Evolutionary conservation across 805 yeast species (phyloP).

Genomic region (Cyberlindnera mycetangii): DNA sequence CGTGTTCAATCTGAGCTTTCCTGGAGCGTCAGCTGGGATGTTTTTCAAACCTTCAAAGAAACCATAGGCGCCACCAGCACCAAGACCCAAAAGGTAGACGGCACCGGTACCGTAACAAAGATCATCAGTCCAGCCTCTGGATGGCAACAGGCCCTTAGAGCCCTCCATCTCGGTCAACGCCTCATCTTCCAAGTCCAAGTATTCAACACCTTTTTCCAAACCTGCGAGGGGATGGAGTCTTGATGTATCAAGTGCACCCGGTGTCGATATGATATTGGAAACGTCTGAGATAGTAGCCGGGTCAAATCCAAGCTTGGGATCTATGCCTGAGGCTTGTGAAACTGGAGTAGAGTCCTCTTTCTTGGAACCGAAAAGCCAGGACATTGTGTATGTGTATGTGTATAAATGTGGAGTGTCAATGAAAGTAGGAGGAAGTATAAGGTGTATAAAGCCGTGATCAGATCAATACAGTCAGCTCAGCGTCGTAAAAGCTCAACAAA

Average conservation of each 20-base stretch:
- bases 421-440: constrained; percentile 5
- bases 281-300: constrained; percentile 63
- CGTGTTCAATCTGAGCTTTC: constrained; percentile 83
- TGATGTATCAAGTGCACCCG: constrained; percentile 63
- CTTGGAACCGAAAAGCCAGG: constrained; percentile 31
- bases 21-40: constrained; percentile 72
- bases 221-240: constrained; percentile 91
- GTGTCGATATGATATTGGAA: constrained; percentile 55
- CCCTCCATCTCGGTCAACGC: constrained; percentile 75
- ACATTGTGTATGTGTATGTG: constrained; percentile 19
- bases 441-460: background rate
- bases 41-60: constrained; percentile 79
- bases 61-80: constrained; percentile 88
- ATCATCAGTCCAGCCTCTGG: constrained; percentile 98
- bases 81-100: constrained; percentile 81
- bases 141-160: constrained; percentile 85
- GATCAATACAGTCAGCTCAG: background rate
- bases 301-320: constrained; percentile 51
- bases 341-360: constrained; percentile 21
- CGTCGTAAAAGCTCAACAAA: background rate
- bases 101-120: constrained; percentile 98
- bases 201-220: constrained; percentile 84
- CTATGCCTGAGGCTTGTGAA: constrained; percentile 15
- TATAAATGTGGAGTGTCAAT: background rate
- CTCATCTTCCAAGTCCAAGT: constrained; percentile 85